phyloP scores from a whole-genome alignment of 1,284 basidiomycete species.

The Neolentinus lepideus region DNA sequence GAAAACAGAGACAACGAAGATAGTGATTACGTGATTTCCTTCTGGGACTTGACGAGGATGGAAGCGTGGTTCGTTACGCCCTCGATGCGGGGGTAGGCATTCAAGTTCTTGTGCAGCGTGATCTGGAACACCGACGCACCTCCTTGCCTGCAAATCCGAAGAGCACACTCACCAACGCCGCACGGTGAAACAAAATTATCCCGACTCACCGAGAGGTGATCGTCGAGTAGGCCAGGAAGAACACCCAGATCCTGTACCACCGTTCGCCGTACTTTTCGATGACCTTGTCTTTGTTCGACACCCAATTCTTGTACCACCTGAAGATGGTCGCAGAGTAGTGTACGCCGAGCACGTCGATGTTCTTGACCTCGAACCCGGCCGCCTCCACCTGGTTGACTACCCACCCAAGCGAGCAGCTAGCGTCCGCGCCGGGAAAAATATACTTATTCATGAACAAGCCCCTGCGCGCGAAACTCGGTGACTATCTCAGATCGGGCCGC shows the following conservation, averaged over 20 bases:
- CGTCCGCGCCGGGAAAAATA: constrained; percentile 97
- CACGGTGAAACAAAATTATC: neutral
- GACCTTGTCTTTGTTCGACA: constrained; percentile 85
- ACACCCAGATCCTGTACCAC: constrained; percentile 89
- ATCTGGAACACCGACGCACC: constrained; percentile 90
- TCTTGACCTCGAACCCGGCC: constrained; percentile 96
- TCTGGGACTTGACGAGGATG: constrained; percentile 53
- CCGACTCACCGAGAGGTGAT: constrained; percentile 59
- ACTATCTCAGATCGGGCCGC: neutral
- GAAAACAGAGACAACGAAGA: neutral
- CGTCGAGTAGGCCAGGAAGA: constrained; percentile 80
- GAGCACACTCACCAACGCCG: neutral
- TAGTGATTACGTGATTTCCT: constrained; percentile 34
- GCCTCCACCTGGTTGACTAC: constrained; percentile 83
- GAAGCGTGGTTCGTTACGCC: constrained; percentile 72
- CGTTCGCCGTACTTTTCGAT: constrained; percentile 85
- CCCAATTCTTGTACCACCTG: constrained; percentile 95
- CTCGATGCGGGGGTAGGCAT: constrained; percentile 86
- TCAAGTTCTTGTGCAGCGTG: constrained; percentile 95
- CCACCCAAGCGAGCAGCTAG: constrained; percentile 93
- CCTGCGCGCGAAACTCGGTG: constrained; percentile 28
- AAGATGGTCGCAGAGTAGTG: constrained; percentile 95
- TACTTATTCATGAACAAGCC: constrained; percentile 96
- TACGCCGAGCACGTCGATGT: constrained; percentile 93
- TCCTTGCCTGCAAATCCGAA: constrained; percentile 65